Evolutionary conservation across 352 stramenopile genomes (phyloP).

Genomic region (Phytophthora foliorum): DNA sequence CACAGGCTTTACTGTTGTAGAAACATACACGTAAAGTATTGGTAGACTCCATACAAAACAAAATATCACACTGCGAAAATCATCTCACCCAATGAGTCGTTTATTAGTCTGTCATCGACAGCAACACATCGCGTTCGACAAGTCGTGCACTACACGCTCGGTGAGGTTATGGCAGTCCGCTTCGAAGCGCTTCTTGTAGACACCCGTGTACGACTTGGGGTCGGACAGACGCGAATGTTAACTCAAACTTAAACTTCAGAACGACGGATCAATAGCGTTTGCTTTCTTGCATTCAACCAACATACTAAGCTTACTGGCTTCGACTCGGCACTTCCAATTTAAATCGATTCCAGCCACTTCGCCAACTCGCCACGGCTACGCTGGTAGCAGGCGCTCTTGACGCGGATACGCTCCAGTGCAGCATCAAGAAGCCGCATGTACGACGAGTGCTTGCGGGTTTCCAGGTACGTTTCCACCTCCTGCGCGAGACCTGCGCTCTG

Average conservation of each 20-base stretch:
- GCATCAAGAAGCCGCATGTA: conserved; percentile 76
- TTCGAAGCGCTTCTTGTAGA: conserved; percentile 76
- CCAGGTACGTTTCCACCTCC: conserved; percentile 72
- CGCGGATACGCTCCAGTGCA: conserved; percentile 79
- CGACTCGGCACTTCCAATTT: too few relatives aligned
- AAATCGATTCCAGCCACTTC: conserved; percentile 58
- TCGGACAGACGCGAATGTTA: conserved; percentile 65
- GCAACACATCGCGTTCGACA: conserved; percentile 66
- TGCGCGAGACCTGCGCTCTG: conserved; percentile 62
- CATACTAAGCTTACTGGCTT: too few relatives aligned
- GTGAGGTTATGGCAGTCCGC: conserved; percentile 55
- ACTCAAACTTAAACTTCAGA: too few relatives aligned
- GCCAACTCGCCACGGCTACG: conserved; percentile 64
- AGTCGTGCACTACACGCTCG: conserved; percentile 60
- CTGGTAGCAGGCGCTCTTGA: conserved; percentile 70
- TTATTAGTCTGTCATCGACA: too few relatives aligned
- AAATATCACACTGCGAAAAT: too few relatives aligned
- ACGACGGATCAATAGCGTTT: too few relatives aligned
- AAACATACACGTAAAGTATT: too few relatives aligned
- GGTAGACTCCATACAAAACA: too few relatives aligned
- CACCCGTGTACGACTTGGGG: conserved; percentile 71
- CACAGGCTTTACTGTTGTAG: too few relatives aligned
- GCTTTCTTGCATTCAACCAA: neutral
- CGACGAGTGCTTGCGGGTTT: conserved; percentile 70
- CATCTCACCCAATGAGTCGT: too few relatives aligned